A percentile compares a stretch with the other conserved stretches of the same genome.
Conservation (phyloP, 768 basidiomycete species). For the Rhodotorula kratochvilovae region DNA sequence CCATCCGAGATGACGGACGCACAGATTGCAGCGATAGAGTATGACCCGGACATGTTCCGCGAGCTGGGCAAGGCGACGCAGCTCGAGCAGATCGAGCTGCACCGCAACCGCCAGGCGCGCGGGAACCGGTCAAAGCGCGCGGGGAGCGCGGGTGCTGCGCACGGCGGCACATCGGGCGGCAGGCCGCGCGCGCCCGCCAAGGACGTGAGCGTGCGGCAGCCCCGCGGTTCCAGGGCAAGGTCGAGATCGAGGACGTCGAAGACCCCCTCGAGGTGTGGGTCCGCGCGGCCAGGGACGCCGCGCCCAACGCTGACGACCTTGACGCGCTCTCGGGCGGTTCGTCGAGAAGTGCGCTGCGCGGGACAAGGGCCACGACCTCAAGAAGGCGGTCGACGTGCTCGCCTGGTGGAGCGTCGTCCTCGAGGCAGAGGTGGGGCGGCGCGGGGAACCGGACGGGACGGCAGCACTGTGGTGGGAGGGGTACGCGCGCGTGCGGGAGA, state of each 20-base stretch:
- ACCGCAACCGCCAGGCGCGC: background rate
- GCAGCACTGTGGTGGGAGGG: slow-evolving; percentile 29
- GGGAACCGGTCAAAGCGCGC: slow-evolving; percentile 1
- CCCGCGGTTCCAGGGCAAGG: slow-evolving; percentile 58
- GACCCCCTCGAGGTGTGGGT: slow-evolving; percentile 72
- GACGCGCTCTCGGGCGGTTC: slow-evolving; percentile 69
- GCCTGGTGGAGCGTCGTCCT: slow-evolving; percentile 77
- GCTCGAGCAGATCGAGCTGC: background rate
- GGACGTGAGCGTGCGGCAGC: slow-evolving; percentile 58
- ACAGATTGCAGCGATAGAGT: background rate
- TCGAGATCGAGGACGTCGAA: slow-evolving; percentile 69
- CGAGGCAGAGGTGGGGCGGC: slow-evolving; percentile 6
- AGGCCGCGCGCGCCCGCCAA: slow-evolving; percentile 48
- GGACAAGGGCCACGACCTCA: slow-evolving; percentile 59
- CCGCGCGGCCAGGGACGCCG: slow-evolving; percentile 56
- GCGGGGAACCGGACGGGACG: background rate
- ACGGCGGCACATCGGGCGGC: background rate
- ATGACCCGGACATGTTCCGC: background rate
- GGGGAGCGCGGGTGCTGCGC: background rate
- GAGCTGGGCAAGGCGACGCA: slow-evolving; percentile 5
- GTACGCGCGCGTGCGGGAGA: background rate
- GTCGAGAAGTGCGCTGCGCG: slow-evolving; percentile 64
- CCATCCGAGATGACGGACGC: background rate
- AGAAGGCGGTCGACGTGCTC: slow-evolving; percentile 65
- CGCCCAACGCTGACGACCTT: slow-evolving; percentile 70